Evolutionary conservation across 257 asterid species (phyloP).

Genomic region (Solanum tacnaense): DNA sequence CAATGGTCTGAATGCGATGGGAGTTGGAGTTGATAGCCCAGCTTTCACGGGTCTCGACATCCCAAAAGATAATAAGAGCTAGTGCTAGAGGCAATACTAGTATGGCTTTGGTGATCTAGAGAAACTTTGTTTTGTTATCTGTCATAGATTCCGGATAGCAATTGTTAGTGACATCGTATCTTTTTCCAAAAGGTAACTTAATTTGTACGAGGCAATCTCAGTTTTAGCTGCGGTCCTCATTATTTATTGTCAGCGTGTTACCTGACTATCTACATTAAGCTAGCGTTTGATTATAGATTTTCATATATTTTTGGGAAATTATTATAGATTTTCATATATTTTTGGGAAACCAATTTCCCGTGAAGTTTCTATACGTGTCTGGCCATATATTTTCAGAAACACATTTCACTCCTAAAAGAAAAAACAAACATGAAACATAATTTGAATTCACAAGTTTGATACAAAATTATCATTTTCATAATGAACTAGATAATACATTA

Average conservation of each 20-base stretch:
- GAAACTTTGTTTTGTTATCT: neutral
- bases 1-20: slow-evolving; percentile 80
- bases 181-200: neutral
- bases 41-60: slow-evolving; percentile 47
- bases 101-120: neutral
- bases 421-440: neutral
- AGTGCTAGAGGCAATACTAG: slow-evolving; percentile 14
- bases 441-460: neutral
- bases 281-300: neutral
- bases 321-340: neutral
- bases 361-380: neutral
- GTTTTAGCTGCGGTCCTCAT: neutral
- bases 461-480: neutral
- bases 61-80: slow-evolving; percentile 30
- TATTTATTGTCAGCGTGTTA: neutral
- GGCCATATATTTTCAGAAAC: neutral
- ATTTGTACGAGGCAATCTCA: neutral
- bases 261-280: neutral
- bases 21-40: slow-evolving; percentile 84
- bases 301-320: too few species aligned
- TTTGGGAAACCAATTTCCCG: neutral
- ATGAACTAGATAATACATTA: neutral
- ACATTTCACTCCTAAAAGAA: neutral
- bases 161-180: neutral
- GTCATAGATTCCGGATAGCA: neutral